A percentile compares a stretch with the other conserved stretches of the same genome.
These are phyloP conservation scores for Beauveria varroae DNA, from an alignment of 2,329 filamentous ascomycete genomes.

Conservation along the genomic window DNA sequence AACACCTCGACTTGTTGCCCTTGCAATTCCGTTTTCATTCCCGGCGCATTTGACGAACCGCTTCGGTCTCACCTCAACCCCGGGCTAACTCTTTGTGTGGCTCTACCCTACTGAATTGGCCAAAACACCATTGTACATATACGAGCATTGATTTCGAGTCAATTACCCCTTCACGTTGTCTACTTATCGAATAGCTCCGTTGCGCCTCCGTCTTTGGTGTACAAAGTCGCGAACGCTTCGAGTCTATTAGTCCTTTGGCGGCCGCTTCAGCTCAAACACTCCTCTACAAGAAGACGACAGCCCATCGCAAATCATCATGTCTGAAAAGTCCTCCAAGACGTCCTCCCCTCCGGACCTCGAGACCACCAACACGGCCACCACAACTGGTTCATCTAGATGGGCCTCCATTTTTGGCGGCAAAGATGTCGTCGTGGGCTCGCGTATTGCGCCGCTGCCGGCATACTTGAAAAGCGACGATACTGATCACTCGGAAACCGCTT, in stretches of 20 bases:
- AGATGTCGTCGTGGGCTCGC: slow-evolving; percentile 38
- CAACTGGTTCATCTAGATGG: slow-evolving; percentile 20
- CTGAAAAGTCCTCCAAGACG: slow-evolving; percentile 7
- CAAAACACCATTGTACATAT: neutral
- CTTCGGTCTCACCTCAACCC: neutral
- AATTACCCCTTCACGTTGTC: neutral
- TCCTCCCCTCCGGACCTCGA: slow-evolving; percentile 12
- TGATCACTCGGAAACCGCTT: slow-evolving; percentile 38
- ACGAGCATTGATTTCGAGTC: neutral
- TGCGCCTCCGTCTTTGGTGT: neutral
- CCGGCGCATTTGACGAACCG: neutral
- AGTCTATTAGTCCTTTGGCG: neutral
- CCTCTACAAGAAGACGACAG: slow-evolving; percentile 17
- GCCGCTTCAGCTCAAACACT: neutral
- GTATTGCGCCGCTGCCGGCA: slow-evolving; percentile 40
- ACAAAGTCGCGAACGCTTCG: neutral
- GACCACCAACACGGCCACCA: slow-evolving; percentile 6
- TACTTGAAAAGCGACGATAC: slow-evolving; percentile 33
- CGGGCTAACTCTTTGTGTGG: too few relatives aligned
- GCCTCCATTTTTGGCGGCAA: slow-evolving; percentile 32
- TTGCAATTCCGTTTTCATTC: slow-evolving; percentile 9
- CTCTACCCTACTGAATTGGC: neutral
- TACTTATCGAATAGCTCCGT: neutral
- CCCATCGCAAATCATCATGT: slow-evolving; percentile 11
- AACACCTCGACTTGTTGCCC: neutral